phyloP scores from a whole-genome alignment of 2,329 filamentous ascomycete species.

The Thermothelomyces thermophilus region DNA sequence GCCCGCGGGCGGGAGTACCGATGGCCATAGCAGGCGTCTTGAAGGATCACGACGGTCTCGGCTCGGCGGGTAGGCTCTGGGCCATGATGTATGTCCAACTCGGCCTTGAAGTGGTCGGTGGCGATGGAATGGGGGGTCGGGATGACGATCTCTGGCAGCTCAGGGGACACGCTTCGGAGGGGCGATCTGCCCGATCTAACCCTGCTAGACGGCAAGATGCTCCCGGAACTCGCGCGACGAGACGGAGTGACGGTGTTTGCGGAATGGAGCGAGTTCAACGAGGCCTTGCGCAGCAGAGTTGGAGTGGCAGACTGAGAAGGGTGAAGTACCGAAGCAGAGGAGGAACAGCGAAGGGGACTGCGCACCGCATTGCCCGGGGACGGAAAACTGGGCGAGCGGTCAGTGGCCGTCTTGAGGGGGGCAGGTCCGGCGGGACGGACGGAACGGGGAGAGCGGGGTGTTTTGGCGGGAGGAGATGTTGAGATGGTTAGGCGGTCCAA shows the following conservation, averaged over 20 bases:
- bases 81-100: conserved; percentile 58
- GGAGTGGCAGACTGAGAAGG: conserved; percentile 45
- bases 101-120: conserved; percentile 60
- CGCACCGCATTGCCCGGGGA: conserved; percentile 34
- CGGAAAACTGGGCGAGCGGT: conserved; percentile 35
- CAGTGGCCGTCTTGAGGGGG: conserved; percentile 33
- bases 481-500: conserved; percentile 22
- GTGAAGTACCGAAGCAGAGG: conserved; percentile 28
- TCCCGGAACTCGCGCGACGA: conserved; percentile 43
- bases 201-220: conserved; percentile 38
- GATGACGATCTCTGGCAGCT: conserved; percentile 34
- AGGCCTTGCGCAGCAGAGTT: conserved; percentile 48
- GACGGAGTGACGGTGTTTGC: conserved; percentile 38
- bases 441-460: conserved; percentile 22
- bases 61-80: conserved; percentile 35
- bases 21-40: conserved; percentile 94
- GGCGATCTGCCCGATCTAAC: conserved; percentile 31
- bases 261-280: conserved; percentile 49
- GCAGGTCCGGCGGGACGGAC: conserved; percentile 15
- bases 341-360: conserved; percentile 35
- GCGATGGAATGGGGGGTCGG: conserved; percentile 54
- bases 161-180: conserved; percentile 30
- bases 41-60: conserved; percentile 75
- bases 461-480: conserved; percentile 16
- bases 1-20: conserved; percentile 79